Evolutionary conservation across 768 basidiomycete species (phyloP).

Genomic region (Hortiboletus flavorubellus): DNA sequence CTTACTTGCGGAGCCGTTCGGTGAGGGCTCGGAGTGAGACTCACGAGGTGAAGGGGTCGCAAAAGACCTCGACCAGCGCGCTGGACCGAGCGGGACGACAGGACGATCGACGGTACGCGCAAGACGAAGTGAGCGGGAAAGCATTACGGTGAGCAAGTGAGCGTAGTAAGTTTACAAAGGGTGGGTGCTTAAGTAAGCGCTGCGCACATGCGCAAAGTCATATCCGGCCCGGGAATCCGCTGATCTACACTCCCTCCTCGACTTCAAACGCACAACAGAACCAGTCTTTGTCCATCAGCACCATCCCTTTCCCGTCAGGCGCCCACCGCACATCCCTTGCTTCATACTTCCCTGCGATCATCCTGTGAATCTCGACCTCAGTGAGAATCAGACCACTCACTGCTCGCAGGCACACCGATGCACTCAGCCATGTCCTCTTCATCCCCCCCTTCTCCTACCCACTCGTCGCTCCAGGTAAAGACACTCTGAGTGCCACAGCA

Average conservation of each 20-base stretch:
- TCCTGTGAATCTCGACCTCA: background rate
- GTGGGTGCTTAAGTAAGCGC: conserved; percentile 14
- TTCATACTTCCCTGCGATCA: conserved; percentile 60
- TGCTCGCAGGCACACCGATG: conserved; percentile 83
- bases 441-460: conserved; percentile 56
- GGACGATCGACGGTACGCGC: conserved; percentile 43
- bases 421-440: conserved; percentile 85
- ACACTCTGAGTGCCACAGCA: conserved; percentile 67
- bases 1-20: conserved; percentile 23
- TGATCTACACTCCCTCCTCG: conserved; percentile 33
- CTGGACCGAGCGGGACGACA: conserved; percentile 32
- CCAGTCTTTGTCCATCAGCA: conserved; percentile 68
- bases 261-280: conserved; percentile 90
- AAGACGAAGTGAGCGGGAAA: conserved; percentile 60
- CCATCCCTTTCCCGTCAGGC: conserved; percentile 80
- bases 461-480: conserved; percentile 83
- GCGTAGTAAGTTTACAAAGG: background rate
- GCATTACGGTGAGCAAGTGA: conserved; percentile 38
- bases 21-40: conserved; percentile 26
- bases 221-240: background rate
- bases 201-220: conserved; percentile 1
- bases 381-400: conserved; percentile 30
- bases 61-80: conserved; percentile 40
- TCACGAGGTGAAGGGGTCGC: conserved; percentile 44
- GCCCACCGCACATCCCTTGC: conserved; percentile 72